Evolutionary conservation across 2,329 filamentous ascomycete species (phyloP).

Genomic region (Talaromyces verruculosus): DNA sequence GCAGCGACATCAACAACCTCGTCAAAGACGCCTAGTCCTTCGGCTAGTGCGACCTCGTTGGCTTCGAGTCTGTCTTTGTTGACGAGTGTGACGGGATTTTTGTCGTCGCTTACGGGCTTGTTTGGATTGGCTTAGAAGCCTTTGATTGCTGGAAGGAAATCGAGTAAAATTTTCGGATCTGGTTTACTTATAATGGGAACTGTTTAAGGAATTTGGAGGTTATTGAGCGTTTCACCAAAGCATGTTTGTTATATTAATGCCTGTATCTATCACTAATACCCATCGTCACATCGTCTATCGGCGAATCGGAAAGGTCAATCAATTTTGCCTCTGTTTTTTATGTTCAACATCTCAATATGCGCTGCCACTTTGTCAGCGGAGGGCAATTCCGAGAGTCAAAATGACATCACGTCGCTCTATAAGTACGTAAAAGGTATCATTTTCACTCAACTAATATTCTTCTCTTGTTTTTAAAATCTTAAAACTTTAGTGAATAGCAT

Average conservation of each 20-base stretch:
- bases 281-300: neutral
- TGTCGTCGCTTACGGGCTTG: neutral
- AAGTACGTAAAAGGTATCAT: neutral
- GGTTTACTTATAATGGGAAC: neutral
- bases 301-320: constrained; percentile 4
- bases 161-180: neutral
- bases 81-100: neutral
- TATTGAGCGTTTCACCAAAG: neutral
- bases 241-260: neutral
- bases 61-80: neutral
- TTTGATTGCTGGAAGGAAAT: neutral
- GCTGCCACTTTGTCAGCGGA: constrained; percentile 12
- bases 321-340: neutral
- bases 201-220: neutral
- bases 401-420: constrained; percentile 19
- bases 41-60: neutral
- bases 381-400: constrained; percentile 14
- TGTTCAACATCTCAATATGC: neutral
- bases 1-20: neutral
- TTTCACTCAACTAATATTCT: neutral
- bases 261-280: constrained; percentile 7
- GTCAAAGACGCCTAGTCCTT: neutral
- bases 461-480: neutral
- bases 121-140: neutral
- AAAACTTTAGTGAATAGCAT: neutral